Conservation (phyloP, 768 basidiomycete species). For the Collybia sordida region DNA sequence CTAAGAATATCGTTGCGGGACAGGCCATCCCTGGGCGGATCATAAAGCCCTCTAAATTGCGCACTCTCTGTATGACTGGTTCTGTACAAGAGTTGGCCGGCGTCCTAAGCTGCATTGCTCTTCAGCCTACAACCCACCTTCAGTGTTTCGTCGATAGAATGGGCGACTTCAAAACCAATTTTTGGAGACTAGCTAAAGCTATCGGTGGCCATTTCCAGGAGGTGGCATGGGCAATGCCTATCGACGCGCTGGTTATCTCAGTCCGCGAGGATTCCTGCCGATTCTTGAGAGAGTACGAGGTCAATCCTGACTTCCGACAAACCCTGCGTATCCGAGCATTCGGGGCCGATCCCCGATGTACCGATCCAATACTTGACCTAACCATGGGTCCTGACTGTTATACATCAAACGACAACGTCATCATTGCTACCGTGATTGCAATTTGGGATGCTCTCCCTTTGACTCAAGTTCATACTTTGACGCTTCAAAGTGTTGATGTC, state of each 20-base stretch:
- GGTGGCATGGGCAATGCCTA: constrained; percentile 13
- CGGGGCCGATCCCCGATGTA: constrained; percentile 18
- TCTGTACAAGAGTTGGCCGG: constrained; percentile 27
- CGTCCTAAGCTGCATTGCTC: constrained; percentile 25
- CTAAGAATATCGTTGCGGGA: constrained; percentile 21
- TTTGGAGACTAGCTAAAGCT: constrained; percentile 24
- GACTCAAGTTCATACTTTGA: constrained; percentile 28
- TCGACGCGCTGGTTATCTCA: constrained; percentile 31
- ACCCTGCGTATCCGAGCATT: constrained; percentile 32
- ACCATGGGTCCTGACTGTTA: constrained; percentile 25
- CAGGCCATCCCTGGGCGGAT: constrained; percentile 13
- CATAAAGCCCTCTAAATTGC: constrained; percentile 26
- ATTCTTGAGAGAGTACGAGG: constrained; percentile 15
- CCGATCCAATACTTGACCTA: constrained; percentile 29
- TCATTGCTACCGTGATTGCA: constrained; percentile 27
- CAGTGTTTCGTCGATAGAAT: constrained; percentile 25
- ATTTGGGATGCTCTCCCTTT: constrained; percentile 34
- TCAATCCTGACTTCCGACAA: constrained; percentile 31
- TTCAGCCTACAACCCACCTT: constrained; percentile 25
- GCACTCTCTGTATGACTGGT: constrained; percentile 29
- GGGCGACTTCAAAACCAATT: constrained; percentile 23
- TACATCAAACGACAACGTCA: constrained; percentile 26
- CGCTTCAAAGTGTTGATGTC: constrained; percentile 34
- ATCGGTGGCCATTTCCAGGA: constrained; percentile 24
- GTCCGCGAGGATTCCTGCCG: constrained; percentile 24